These are phyloP conservation scores for Allantophomopsis cytisporea DNA, from an alignment of 2,329 filamentous ascomycete species.

Conservation along the genomic window DNA sequence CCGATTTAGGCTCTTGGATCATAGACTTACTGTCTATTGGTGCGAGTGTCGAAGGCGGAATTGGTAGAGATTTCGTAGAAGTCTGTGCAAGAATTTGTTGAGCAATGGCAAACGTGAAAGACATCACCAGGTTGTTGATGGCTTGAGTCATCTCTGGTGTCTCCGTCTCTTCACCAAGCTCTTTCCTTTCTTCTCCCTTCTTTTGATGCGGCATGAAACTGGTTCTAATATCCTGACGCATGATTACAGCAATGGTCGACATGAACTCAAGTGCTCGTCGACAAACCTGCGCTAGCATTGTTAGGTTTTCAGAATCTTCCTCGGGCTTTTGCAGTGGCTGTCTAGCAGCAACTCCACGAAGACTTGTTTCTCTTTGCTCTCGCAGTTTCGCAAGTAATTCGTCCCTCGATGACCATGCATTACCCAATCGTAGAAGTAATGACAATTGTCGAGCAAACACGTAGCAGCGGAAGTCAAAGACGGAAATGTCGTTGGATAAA, in stretches of 20 bases:
- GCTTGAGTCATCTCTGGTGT: constrained; percentile 32
- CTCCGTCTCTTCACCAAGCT: constrained; percentile 4
- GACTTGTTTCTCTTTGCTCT: constrained; percentile 44
- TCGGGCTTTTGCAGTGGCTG: constrained; percentile 29
- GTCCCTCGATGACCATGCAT: constrained; percentile 48
- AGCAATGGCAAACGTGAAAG: constrained; percentile 64
- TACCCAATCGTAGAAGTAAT: constrained; percentile 71
- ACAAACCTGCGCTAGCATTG: constrained; percentile 76
- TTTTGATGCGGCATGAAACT: constrained; percentile 26
- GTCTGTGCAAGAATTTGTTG: constrained; percentile 70
- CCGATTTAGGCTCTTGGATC: constrained; percentile 42
- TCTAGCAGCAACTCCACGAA: constrained; percentile 41
- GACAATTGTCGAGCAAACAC: constrained; percentile 83
- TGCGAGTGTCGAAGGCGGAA: constrained; percentile 43
- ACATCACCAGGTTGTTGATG: constrained; percentile 62
- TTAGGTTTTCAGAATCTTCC: constrained; percentile 59
- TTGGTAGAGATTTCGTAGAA: constrained; percentile 51
- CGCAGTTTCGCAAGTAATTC: constrained; percentile 48
- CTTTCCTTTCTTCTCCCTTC: constrained; percentile 10
- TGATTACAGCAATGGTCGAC: constrained; percentile 61
- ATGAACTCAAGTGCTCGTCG: constrained; percentile 75
- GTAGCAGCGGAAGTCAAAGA: constrained; percentile 92
- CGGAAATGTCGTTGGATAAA: constrained; percentile 83
- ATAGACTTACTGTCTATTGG: constrained; percentile 18
- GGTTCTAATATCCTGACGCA: constrained; percentile 65